Evolutionary conservation across 495 filamentous ascomycete species (phyloP).

Genomic region (Annulohypoxylon nitens): DNA sequence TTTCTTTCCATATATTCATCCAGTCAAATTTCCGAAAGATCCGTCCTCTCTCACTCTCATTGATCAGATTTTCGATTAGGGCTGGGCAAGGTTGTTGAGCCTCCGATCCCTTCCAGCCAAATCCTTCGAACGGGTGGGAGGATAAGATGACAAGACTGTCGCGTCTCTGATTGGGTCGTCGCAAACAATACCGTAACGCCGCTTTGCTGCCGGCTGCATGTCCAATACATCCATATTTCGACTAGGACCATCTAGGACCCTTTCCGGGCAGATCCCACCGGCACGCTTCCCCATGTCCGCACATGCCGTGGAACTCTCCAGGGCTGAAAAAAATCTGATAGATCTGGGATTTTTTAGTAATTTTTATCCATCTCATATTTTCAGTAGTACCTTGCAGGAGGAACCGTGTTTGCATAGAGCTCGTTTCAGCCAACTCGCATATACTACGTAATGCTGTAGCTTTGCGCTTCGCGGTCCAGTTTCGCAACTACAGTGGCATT

Average conservation of each 20-base stretch:
- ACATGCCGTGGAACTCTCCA: slow-evolving; percentile 18
- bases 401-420: not conserved
- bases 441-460: not conserved
- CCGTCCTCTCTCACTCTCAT: slow-evolving; percentile 9
- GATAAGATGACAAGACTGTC: not conserved
- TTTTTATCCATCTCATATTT: not conserved
- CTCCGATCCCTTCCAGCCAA: slow-evolving; percentile 32
- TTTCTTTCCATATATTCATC: slow-evolving; percentile 13
- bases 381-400: slow-evolving; percentile 22
- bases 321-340: slow-evolving; percentile 19
- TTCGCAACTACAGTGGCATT: not conserved
- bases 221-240: not conserved
- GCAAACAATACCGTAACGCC: not conserved
- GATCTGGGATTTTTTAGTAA: slow-evolving; percentile 1
- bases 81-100: slow-evolving; percentile 31
- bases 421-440: slow-evolving; percentile 11
- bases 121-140: slow-evolving; percentile 11
- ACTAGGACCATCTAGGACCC: slow-evolving; percentile 8
- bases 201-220: slow-evolving; percentile 10
- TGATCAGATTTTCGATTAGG: slow-evolving; percentile 24
- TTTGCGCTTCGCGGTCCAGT: not conserved
- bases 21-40: slow-evolving; percentile 37
- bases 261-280: slow-evolving; percentile 16
- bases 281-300: not conserved
- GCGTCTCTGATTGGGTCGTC: slow-evolving; percentile 22